A percentile compares a stretch with the other conserved stretches of the same genome.
phyloP scores from a whole-genome alignment of 495 filamentous ascomycete species.

The Penicillium cosmopolitanum region DNA sequence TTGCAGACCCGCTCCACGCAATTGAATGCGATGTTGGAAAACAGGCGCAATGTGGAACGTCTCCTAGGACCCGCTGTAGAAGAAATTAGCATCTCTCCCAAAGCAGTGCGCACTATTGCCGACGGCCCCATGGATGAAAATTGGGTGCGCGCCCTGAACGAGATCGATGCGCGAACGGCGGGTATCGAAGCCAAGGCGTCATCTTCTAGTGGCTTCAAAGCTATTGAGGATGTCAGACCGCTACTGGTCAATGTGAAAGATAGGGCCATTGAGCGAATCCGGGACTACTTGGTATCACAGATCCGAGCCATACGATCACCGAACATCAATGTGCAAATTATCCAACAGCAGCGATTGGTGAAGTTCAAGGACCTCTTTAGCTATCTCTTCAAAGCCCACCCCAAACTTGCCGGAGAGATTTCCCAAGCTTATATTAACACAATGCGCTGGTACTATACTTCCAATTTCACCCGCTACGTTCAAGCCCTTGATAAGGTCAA shows the following conservation, averaged over 20 bases:
- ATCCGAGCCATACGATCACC: conserved; percentile 92
- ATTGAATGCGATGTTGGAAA: conserved; percentile 85
- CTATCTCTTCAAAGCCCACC: conserved; percentile 80
- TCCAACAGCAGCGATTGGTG: conserved; percentile 88
- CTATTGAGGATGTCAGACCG: conserved; percentile 80
- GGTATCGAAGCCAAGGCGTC: conserved; percentile 68
- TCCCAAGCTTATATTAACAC: conserved; percentile 95
- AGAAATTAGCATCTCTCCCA: conserved; percentile 84
- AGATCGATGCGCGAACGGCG: conserved; percentile 77
- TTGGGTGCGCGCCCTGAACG: conserved; percentile 84
- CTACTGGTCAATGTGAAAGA: conserved; percentile 80
- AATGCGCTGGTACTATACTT: conserved; percentile 97
- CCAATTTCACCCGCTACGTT: conserved; percentile 87
- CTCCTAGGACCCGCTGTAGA: conserved; percentile 88
- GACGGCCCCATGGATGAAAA: conserved; percentile 89
- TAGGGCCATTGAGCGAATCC: conserved; percentile 91
- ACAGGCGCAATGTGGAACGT: conserved; percentile 86
- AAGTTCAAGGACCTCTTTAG: conserved; percentile 83
- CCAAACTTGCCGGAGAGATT: conserved; percentile 81
- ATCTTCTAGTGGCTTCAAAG: conserved; percentile 67
- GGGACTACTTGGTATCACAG: conserved; percentile 90
- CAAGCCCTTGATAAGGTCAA: conserved; percentile 82
- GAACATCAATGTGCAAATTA: conserved; percentile 93
- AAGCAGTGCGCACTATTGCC: conserved; percentile 76
- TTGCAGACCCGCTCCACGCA: conserved; percentile 83